Base-by-base conservation (phyloP, 2,329 filamentous ascomycete genomes). In the Monilinia aucupariae region DNA sequence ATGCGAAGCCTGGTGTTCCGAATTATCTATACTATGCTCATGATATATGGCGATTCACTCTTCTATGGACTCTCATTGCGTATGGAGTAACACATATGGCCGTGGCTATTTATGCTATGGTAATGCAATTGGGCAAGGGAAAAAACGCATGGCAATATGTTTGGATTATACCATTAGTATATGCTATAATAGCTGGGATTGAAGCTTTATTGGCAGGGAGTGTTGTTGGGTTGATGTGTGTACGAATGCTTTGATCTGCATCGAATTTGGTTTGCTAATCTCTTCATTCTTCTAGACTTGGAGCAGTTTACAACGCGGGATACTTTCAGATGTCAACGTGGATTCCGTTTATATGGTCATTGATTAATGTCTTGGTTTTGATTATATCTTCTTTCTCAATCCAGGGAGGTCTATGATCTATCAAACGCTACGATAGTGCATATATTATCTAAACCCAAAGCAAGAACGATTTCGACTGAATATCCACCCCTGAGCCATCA, bases 261-360 rank as follows among this genome's bases (percentile, higher is more conserved):
- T 22, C 13, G 30, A 27, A 27, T 22, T 30, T 20, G 47, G 13
- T 43, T 51, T 63, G 34, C 32, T 55, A 32, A 61, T 39, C 37
- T 4, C 43, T 30, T 45, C 22, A 17, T 13, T 27, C 17, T 55
- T 50, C 32, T 20, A 69, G 85, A 52, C 76, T 89, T 1, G 85
- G 85, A 32, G 84, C 82, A 1, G 80, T 89, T 22, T 90, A 89
- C 70, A 82, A 85, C 73, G 80, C 84, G 2, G 87, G 87, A 22
- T 88, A 85, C 72, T 90, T 88, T 71, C 78, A 81, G 64, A 89
- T 90, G 87, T 88, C 85, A 47, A 90, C 87, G 1, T 90, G 87
- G 87, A 84, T 89, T 54, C 87, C 87, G 1, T 84, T 90, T 70
- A 78, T 88, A 27, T 90, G 87, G 87, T 84, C 82, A 10, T 75